Conservation (phyloP, 345 rosid species). For the Excoecaria cochinchinensis region DNA sequence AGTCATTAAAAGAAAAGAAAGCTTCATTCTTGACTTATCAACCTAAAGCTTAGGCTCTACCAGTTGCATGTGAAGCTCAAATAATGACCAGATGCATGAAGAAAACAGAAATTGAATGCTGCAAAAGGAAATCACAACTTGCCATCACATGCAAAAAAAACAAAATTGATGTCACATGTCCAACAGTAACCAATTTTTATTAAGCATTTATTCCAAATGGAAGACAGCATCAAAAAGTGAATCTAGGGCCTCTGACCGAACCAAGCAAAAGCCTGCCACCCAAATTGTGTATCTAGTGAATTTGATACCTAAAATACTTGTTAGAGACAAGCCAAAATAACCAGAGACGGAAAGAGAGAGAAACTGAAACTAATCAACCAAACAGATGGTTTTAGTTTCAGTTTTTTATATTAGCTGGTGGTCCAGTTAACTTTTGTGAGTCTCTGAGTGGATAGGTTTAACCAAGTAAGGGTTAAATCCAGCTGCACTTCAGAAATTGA, state of each 20-base stretch:
- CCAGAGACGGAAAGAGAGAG: too few relatives aligned
- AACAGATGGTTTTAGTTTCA: too few relatives aligned
- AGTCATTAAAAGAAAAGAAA: background rate
- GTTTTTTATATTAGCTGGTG: too few relatives aligned
- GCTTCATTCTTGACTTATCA: background rate
- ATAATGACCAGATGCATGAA: background rate
- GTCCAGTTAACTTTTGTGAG: too few relatives aligned
- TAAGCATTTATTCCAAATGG: background rate
- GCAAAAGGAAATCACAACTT: background rate
- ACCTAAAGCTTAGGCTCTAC: background rate
- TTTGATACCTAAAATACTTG: background rate
- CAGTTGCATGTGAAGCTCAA: background rate
- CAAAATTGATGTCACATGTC: background rate
- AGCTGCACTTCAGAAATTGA: background rate
- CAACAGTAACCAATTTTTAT: background rate
- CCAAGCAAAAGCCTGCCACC: background rate
- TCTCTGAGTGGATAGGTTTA: too few relatives aligned
- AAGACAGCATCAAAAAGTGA: background rate
- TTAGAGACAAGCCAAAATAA: too few relatives aligned
- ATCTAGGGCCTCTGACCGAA: background rate
- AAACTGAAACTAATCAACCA: too few relatives aligned
- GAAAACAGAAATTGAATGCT: background rate
- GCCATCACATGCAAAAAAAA: background rate
- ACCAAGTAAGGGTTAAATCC: too few relatives aligned
- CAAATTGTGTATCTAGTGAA: background rate